phyloP scores from a whole-genome alignment of 768 basidiomycete species.

The Mycena filopes region DNA sequence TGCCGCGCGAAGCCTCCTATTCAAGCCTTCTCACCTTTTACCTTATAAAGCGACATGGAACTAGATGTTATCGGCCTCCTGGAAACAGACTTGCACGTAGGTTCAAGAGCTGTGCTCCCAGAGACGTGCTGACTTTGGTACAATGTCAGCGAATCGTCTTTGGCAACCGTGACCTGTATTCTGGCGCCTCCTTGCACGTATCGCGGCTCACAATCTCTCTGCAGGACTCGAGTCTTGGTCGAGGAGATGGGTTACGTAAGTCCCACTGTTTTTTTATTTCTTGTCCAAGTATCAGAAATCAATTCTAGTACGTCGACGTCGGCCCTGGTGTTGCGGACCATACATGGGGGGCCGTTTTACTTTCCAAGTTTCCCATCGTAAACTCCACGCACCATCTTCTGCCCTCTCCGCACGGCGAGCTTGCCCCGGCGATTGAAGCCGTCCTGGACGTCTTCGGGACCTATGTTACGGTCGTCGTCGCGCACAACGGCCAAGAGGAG shows the following conservation, averaged over 20 bases:
- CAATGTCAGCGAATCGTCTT: slow-evolving; percentile 81
- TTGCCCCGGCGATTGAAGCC: slow-evolving; percentile 91
- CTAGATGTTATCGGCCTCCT: slow-evolving; percentile 87
- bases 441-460: slow-evolving; percentile 83
- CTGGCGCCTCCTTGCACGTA: not conserved
- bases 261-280: slow-evolving; percentile 14
- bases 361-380: slow-evolving; percentile 93
- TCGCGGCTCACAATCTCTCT: slow-evolving; percentile 18
- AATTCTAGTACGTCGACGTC: slow-evolving; percentile 79
- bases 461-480: slow-evolving; percentile 82
- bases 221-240: slow-evolving; percentile 77
- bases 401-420: slow-evolving; percentile 87
- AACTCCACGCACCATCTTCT: slow-evolving; percentile 87
- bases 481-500: slow-evolving; percentile 96
- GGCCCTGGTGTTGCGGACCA: slow-evolving; percentile 91
- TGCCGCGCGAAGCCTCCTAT: not conserved
- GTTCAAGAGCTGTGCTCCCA: slow-evolving; percentile 37
- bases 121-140: slow-evolving; percentile 22
- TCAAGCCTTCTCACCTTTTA: not conserved
- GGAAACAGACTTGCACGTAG: slow-evolving; percentile 87
- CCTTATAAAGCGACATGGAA: slow-evolving; percentile 74
- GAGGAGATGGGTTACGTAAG: slow-evolving; percentile 87
- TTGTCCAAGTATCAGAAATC: slow-evolving; percentile 12
- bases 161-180: slow-evolving; percentile 86
- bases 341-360: slow-evolving; percentile 87